Evolutionary conservation across 2,329 filamentous ascomycete genomes (phyloP).

Genomic region (Magnaporthiopsis rhizophila): DNA sequence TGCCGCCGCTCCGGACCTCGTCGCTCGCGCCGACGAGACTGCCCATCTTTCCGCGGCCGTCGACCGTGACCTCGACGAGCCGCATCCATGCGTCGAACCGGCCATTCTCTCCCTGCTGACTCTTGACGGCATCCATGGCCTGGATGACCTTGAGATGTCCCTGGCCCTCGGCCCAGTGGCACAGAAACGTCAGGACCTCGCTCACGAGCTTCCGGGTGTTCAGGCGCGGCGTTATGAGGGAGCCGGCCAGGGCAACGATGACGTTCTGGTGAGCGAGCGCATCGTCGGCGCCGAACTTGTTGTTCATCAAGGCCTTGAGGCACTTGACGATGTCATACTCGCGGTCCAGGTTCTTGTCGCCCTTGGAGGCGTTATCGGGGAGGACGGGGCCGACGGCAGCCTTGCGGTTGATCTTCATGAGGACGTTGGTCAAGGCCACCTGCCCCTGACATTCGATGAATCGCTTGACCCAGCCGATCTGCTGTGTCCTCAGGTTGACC

Average conservation of each 20-base stretch:
- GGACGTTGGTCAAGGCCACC: conserved; percentile 86
- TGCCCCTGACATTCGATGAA: conserved; percentile 98
- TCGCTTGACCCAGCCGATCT: conserved; percentile 93
- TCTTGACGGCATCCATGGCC: conserved; percentile 86
- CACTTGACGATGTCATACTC: conserved; percentile 99
- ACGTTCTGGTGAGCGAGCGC: conserved; percentile 85
- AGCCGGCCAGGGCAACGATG: conserved; percentile 77
- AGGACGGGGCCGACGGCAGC: conserved; percentile 65
- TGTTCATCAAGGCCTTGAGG: conserved; percentile 96
- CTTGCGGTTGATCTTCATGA: conserved; percentile 88
- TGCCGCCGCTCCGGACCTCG: conserved; percentile 89
- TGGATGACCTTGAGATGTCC: conserved; percentile 92
- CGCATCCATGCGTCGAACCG: conserved; percentile 99
- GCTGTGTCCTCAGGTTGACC: conserved; percentile 90
- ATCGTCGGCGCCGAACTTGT: conserved; percentile 97
- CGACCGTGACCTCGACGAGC: conserved; percentile 91
- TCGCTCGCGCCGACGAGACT: conserved; percentile 95
- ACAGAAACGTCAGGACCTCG: conserved; percentile 92
- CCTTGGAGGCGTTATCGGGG: conserved; percentile 42
- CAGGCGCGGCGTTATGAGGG: conserved; percentile 78
- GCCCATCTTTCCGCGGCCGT: conserved; percentile 97
- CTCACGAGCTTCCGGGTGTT: conserved; percentile 92
- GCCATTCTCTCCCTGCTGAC: conserved; percentile 81
- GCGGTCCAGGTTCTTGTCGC: conserved; percentile 75
- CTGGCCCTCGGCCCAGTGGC: conserved; percentile 79